Evolutionary conservation across 2,329 filamentous ascomycete species (phyloP), one percentile per base, ranked within the genome.

Genomic region (Fusarium sp.): DNA sequence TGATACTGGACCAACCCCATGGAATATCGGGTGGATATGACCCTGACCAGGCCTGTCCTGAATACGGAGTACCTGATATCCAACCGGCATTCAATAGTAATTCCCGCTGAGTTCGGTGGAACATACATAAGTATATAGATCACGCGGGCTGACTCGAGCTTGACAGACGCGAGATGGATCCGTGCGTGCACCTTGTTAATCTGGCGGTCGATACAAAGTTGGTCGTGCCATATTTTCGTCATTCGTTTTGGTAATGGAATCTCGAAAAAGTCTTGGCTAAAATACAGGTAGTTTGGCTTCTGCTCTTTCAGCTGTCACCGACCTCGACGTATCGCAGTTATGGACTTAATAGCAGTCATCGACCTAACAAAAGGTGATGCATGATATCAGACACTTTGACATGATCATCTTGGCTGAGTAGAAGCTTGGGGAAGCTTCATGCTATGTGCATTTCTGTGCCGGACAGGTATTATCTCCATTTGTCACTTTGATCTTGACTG

Each of bases 211-310:
- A 42, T 34, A 46, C 36, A 32, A 28, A 46, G 23, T 20, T 38
- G 30, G 52, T 67, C 63, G 40, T 52, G 42, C 60, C 63, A 64
- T 67, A 24, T 53, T 48, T 54, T 26, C 26, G 63, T 67, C 58
- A 54, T 39, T 20, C 19, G 4, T 53, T 42, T 62, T 40, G 50
- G 49, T 62, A 42, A 48, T 20, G 23, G 49, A 46, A 52, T 62
- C 36, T 24, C 12, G 10, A 36, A 48, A 50, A 52, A 44, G 44
- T 23, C 54, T 56, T 68, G 65, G 60, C 65, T 47, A 43, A 61
- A 45, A 44, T 23, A 38, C 60, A 54, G 65, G 65, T 50, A 68
- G 54, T 65, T 34, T 46, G 26, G 50, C 34, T 54, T 56, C 50
- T 24, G 60, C 55, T 65, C 59, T 68, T 61, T 67, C 36, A 17